Evolutionary conservation across 1,139 yeast genomes (phyloP), one percentile per base, ranked within the genome.

Genomic region (Pichia sp.): DNA sequence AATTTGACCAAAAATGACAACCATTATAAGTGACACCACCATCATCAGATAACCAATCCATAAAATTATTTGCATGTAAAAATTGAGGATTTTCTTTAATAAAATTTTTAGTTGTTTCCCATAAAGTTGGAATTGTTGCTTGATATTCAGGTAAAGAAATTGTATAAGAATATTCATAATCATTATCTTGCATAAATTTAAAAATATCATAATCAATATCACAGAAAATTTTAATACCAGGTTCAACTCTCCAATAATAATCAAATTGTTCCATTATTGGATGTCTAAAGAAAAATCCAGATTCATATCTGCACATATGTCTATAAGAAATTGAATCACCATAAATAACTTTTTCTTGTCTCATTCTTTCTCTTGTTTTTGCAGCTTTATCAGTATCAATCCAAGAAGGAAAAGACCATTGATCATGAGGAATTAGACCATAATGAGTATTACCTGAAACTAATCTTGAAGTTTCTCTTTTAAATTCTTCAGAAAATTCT

Each of bases 161-260:
- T 38, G 94, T 83, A 66, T 85, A 87, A 16, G 89, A 84, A 60
- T 87, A 87, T 49, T 71, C 75, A 67, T 82, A 81, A 50, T 76
- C 70, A 62, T 85, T 82, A 49, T 80, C 86, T 51, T 77, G 76
- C 94, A 87, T 82, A 65, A 75, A 83, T 64, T 80, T 79, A 73
- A 87, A 87, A 35, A 86, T 73, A 64, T 87, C 96, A 60, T 86
- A 83, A 58, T 82, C 80, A 54, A 87, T 71, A 62, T 87, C 92
- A 70, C 96, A 87, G 63, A 68, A 82, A 47, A 87, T 71, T 57
- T 76, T 72, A 60, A 86, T 78, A 59, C 82, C 90, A 30, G 96
- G 96, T 66, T 89, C 97, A 47, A 89, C 96, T 66, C 97, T 80
- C 96, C 97, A 89, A 70, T 87, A 89, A 69, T 80, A 87, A 54